A percentile compares a stretch with the other conserved stretches of the same genome.
Conservation (phyloP, 495 filamentous ascomycete species). For the Penicillium longicatenatum region DNA sequence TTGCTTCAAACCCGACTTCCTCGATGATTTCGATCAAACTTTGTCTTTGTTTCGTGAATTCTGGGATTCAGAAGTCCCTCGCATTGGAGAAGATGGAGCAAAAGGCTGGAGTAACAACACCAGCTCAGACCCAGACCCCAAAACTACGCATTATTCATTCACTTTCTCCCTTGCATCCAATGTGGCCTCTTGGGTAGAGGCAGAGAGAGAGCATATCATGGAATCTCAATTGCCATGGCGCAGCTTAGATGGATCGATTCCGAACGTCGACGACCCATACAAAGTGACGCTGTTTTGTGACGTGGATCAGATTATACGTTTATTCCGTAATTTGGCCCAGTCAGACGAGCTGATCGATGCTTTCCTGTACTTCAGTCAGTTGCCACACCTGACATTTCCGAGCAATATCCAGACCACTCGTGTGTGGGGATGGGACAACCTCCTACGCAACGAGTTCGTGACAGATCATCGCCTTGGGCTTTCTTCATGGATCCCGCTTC, state of each 20-base stretch:
- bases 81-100: conserved; percentile 74
- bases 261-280: conserved; percentile 70
- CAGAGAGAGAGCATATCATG: conserved; percentile 54
- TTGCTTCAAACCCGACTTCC: conserved; percentile 54
- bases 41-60: conserved; percentile 64
- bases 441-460: conserved; percentile 48
- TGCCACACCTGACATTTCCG: conserved; percentile 52
- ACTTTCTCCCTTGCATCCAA: conserved; percentile 25
- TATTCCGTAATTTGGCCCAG: conserved; percentile 42
- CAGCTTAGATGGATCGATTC: conserved; percentile 59
- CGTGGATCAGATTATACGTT: conserved; percentile 62
- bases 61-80: conserved; percentile 84
- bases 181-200: conserved; percentile 60
- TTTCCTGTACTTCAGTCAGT: conserved; percentile 68
- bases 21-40: conserved; percentile 11
- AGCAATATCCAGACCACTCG: conserved; percentile 25
- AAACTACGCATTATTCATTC: neutral
- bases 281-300: conserved; percentile 79
- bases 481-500: conserved; percentile 27
- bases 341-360: conserved; percentile 57
- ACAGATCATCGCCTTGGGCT: conserved; percentile 26
- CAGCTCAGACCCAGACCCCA: neutral
- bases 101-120: conserved; percentile 62
- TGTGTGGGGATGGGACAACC: conserved; percentile 45
- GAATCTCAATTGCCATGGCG: conserved; percentile 63